These are phyloP conservation scores for Aotearoamyces nothofagi DNA, from an alignment of 2,329 filamentous ascomycete genomes.

Conservation along the genomic window DNA sequence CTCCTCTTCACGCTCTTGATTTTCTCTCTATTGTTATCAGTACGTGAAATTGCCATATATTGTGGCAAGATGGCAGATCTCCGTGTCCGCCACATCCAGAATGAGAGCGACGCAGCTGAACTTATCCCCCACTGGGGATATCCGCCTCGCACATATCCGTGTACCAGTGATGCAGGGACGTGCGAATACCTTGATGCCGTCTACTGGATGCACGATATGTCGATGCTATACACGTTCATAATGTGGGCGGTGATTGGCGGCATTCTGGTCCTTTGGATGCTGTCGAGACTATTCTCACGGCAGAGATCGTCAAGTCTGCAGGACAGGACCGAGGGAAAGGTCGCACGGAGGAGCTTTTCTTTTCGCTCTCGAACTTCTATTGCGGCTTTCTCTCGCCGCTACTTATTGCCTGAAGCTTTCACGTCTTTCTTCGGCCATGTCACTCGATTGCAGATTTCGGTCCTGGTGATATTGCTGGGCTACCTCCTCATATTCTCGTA, in stretches of 20 bases:
- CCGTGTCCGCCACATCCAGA: conserved; percentile 30
- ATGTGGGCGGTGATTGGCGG: conserved; percentile 37
- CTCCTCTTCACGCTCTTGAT: too few relatives aligned
- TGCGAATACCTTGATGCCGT: conserved; percentile 42
- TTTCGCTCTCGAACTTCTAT: conserved; percentile 9
- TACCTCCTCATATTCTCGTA: conserved; percentile 54
- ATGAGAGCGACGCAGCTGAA: conserved; percentile 22
- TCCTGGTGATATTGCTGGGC: conserved; percentile 37
- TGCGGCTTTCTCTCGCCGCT: conserved; percentile 13
- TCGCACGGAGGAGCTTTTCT: conserved; percentile 10
- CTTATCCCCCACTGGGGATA: conserved; percentile 41
- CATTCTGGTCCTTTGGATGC: conserved; percentile 26
- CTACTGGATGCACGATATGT: conserved; percentile 35
- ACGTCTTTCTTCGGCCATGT: conserved; percentile 48
- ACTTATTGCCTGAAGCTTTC: conserved; percentile 45
- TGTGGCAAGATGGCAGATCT: too few relatives aligned
- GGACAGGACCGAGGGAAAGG: too few relatives aligned
- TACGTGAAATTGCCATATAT: too few relatives aligned
- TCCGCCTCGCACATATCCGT: conserved; percentile 34
- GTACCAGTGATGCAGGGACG: conserved; percentile 38
- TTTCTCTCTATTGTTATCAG: too few relatives aligned
- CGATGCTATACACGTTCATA: conserved; percentile 39
- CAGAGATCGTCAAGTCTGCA: too few relatives aligned
- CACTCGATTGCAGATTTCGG: conserved; percentile 50
- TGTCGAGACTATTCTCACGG: conserved; percentile 18